These are phyloP conservation scores for Oryza glaberrima DNA, from an alignment of 176 grass and related monocot genomes.

Conservation along the genomic window DNA sequence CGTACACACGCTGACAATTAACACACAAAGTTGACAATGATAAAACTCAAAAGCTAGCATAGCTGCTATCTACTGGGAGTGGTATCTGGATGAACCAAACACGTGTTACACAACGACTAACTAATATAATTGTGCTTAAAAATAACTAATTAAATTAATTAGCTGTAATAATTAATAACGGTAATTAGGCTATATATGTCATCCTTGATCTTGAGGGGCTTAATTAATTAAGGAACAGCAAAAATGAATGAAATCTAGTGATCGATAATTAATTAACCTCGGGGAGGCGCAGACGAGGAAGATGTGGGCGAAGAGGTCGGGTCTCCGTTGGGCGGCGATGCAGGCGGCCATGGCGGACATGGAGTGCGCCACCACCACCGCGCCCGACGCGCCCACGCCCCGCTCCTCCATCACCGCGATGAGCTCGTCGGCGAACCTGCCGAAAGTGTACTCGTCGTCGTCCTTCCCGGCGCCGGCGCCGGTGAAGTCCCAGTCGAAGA, in stretches of 20 bases:
- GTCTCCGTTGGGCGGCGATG: slow-evolving; percentile 63
- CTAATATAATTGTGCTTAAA: no score
- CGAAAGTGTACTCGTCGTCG: slow-evolving; percentile 40
- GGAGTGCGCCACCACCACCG: slow-evolving; percentile 67
- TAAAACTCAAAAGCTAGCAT: not conserved
- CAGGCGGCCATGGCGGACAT: slow-evolving; percentile 80
- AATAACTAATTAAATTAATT: not conserved
- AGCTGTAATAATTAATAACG: not conserved
- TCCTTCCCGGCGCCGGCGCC: not conserved
- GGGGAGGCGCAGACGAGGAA: slow-evolving; percentile 73
- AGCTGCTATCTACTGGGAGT: no score
- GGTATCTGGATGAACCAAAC: not conserved
- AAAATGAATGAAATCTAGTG: no score
- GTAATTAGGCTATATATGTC: no score
- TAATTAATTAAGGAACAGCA: no score
- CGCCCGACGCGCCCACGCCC: slow-evolving; percentile 11
- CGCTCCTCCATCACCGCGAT: slow-evolving; percentile 62
- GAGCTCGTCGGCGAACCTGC: slow-evolving; percentile 58
- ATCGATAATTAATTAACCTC: slow-evolving; percentile 13
- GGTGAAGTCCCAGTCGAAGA: slow-evolving; percentile 91
- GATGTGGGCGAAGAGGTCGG: slow-evolving; percentile 75
- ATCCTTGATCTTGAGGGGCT: no score
- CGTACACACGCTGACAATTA: not conserved
- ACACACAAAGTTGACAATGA: not conserved
- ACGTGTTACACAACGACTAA: no score